Base-by-base conservation (phyloP, 768 basidiomycete species). In the Amanita inopinata region DNA sequence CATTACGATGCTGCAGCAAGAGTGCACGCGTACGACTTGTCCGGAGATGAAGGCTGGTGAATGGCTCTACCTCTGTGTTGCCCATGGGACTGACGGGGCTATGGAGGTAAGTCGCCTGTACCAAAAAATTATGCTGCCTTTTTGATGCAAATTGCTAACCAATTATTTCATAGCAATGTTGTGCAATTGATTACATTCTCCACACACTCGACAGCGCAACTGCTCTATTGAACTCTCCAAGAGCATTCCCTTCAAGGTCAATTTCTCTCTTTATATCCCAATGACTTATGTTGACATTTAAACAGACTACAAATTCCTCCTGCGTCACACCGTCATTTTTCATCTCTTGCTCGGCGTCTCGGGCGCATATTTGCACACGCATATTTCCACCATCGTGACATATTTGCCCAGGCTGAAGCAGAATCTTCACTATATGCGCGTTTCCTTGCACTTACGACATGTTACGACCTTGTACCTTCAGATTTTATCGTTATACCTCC, bases 1-100 rank as follows among this genome's bases (percentile, higher is more conserved):
- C 31, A 85, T 93, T 34, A 86, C 83, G 1, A 80, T 78, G 56
- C 64, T 92, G 30, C 89, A 91, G 56, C 79, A 83, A 51, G 87
- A 89, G 58, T 98, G 93, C 57, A 88, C 82, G 9, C 77, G 87
- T 28, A 63, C 72, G 25, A 76, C 83, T 7, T 99, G 94, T 67
- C 89, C 92, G 1, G 83, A 94, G 63, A 99, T 99, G 94, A 93
- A 93, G 61, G 92, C 93, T n/a, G 89, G 88, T 43, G 90, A 97
- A 67, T 97, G 94, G 94, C 71, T 89, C 20, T 98, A 96, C 61
- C 65, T 97, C 4, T 98, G 94, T 51, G 91, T 93, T 28, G 93
- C 91, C 0, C 92, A 97, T 61, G 90, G 88, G 15, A 87, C 80
- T 53, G 86, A 87, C 45, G 82, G 83, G 7, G 76, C 80, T 38